Base-by-base conservation (phyloP, 345 rosid species). In the Balakata baccata region DNA sequence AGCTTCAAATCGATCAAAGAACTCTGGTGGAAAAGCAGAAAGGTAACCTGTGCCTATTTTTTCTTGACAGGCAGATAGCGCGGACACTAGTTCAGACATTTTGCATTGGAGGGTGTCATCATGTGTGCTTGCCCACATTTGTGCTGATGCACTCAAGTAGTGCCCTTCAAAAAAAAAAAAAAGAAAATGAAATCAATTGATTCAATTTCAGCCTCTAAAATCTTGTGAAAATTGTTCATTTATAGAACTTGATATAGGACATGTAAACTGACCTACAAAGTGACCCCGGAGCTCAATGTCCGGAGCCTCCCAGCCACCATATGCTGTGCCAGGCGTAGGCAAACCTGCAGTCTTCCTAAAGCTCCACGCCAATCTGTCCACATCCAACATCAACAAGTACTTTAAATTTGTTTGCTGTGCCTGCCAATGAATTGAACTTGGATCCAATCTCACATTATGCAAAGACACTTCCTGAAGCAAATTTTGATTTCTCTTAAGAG, bases 61-160 rank as follows among this genome's bases (percentile, higher is more conserved):
- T 77, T 87, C 78, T 77, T 92, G 97, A 78, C 98, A 92, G n/a
- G 67, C 82, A 0, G 87, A 86, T 67, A 94, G 69, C 71, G 92
- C 92, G 39, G 92, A 83, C 75, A 92, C 87, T 11, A 92, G 80
- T 11, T 85, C 84, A 5, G 89, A 73, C 98, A 94, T 94, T 83
- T 87, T 90, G 74, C 62, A 82, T 80, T 85, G 83, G 54, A 92
- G 87, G 70, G 86, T 87, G 47, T 81, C 82, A 39, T 89, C 84
- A 73, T 87, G 93, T 72, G 97, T 92, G 71, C 97, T 92, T 45
- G 97, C 97, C 96, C 97, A 94, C 98, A 92, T 92, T 13, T 83
- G 78, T n/a, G 98, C 92, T 39, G 97, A 29, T 47, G 95, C 97
- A 81, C 98, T 90, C 88, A 94, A 65, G 80, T 94, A 92, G 82